A percentile compares a stretch with the other conserved stretches of the same genome.
Conservation (phyloP, 1,284 basidiomycete species). For the Sanguinoderma infundibulare region DNA sequence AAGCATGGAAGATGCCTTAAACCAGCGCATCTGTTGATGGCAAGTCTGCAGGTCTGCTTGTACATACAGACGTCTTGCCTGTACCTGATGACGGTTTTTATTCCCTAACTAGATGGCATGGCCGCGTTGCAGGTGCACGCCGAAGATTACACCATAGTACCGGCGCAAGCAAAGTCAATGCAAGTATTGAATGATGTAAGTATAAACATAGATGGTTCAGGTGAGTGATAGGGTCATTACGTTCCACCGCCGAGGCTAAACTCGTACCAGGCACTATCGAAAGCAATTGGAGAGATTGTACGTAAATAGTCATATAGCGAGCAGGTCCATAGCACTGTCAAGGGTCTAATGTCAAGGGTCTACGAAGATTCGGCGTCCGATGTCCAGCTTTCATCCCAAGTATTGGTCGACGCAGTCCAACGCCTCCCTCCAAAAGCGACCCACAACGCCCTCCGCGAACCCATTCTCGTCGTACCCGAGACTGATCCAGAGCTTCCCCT, state of each 20-base stretch:
- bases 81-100: too few species aligned
- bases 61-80: too few species aligned
- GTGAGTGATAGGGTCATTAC: neutral
- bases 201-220: neutral
- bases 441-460: conserved; percentile 61
- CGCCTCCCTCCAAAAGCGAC: conserved; percentile 60
- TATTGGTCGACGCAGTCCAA: conserved; percentile 57
- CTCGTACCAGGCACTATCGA: neutral
- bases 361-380: neutral
- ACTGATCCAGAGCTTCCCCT: conserved; percentile 72
- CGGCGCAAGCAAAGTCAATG: too few species aligned
- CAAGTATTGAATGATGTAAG: too few species aligned
- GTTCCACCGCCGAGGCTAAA: neutral
- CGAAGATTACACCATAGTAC: too few species aligned
- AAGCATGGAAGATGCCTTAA: too few species aligned
- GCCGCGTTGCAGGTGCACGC: too few species aligned
- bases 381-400: conserved; percentile 26
- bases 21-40: too few species aligned
- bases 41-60: too few species aligned
- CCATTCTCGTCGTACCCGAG: conserved; percentile 79
- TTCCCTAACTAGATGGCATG: too few species aligned
- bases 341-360: neutral
- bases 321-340: neutral
- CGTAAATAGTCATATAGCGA: neutral
- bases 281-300: neutral